A percentile compares a stretch with the other conserved stretches of the same genome.
Conservation (phyloP, 2,329 filamentous ascomycete species). For the Curvularia eragrostidis region DNA sequence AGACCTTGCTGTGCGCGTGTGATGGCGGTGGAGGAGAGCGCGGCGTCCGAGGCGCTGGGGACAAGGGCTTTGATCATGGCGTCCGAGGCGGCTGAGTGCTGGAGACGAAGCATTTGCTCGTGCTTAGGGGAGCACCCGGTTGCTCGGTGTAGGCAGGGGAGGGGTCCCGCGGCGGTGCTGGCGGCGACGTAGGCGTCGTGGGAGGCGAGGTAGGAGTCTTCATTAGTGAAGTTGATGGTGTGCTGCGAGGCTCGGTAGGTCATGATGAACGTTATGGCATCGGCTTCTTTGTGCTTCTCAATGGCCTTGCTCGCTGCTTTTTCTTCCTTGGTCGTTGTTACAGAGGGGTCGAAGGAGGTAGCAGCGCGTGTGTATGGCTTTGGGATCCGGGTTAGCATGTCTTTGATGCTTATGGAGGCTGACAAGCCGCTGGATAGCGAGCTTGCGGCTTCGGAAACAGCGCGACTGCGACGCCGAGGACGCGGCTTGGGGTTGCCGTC, state of each 20-base stretch:
- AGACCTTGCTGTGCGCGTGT: neutral
- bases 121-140: constrained; percentile 39
- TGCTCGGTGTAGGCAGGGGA: constrained; percentile 36
- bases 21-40: constrained; percentile 9
- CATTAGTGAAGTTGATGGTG: constrained; percentile 39
- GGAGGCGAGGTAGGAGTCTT: constrained; percentile 25
- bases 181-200: constrained; percentile 19
- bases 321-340: constrained; percentile 14
- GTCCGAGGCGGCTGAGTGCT: constrained; percentile 15
- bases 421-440: constrained; percentile 22
- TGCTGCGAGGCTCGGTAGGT: constrained; percentile 21
- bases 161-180: constrained; percentile 10
- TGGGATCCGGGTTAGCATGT: constrained; percentile 28
- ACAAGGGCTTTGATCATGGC: constrained; percentile 3
- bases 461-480: constrained; percentile 12
- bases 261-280: constrained; percentile 24
- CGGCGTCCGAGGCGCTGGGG: neutral
- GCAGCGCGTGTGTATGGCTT: constrained; percentile 31
- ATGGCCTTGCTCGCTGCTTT: neutral
- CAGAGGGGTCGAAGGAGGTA: constrained; percentile 24
- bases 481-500: constrained; percentile 24
- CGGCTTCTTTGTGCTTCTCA: constrained; percentile 29
- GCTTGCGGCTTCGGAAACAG: constrained; percentile 12
- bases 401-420: constrained; percentile 30
- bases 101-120: constrained; percentile 31